Percentiles rank a stretch among this genome's conserved stretches.
Conservation (phyloP, 2,329 filamentous ascomycete genomes). For the Elsinoe ampelina region DNA sequence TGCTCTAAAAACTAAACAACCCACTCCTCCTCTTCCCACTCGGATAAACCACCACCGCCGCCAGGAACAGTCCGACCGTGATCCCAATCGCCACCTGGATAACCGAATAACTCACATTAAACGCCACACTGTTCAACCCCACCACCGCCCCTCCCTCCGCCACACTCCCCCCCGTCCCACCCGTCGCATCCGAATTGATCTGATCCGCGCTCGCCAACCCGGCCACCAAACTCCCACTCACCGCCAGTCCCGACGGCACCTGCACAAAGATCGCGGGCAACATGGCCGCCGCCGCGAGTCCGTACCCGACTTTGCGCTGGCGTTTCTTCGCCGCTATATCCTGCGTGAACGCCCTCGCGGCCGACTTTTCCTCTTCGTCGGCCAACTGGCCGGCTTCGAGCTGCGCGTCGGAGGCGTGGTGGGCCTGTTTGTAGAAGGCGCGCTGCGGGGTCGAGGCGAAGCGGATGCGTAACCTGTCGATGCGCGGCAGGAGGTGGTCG, state of each 20-base stretch:
- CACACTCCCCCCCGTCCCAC: constrained; percentile 34
- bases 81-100: constrained; percentile 45
- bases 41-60: constrained; percentile 41
- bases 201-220: constrained; percentile 50
- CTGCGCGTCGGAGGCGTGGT: constrained; percentile 16
- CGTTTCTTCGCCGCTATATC: not conserved
- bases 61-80: constrained; percentile 41
- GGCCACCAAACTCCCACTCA: constrained; percentile 47
- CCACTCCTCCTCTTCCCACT: constrained; percentile 40
- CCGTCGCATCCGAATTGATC: constrained; percentile 31
- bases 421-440: constrained; percentile 14
- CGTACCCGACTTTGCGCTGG: constrained; percentile 51
- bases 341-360: not conserved
- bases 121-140: constrained; percentile 35
- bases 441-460: constrained; percentile 20
- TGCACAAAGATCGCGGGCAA: constrained; percentile 75
- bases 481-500: constrained; percentile 35
- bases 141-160: constrained; percentile 22
- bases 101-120: constrained; percentile 40
- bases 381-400: constrained; percentile 24
- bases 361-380: constrained; percentile 19
- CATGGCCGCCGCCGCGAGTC: constrained; percentile 74
- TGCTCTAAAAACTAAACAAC: constrained; percentile 31
- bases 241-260: constrained; percentile 51
- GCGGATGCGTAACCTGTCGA: constrained; percentile 17